These are phyloP conservation scores for Fusarium nanum DNA, from an alignment of 2,329 filamentous ascomycete species.

Conservation along the genomic window DNA sequence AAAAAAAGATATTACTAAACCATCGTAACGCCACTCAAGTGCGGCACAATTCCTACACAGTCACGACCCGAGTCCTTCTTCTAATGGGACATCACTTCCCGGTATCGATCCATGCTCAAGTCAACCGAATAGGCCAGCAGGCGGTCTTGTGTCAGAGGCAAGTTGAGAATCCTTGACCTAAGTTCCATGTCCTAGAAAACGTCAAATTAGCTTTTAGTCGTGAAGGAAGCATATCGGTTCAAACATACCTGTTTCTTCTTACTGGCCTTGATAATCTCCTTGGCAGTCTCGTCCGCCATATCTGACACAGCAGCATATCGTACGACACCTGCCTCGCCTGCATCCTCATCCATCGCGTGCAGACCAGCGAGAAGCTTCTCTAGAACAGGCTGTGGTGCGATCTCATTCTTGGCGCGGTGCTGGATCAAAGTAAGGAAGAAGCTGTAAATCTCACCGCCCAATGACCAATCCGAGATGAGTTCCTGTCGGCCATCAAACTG, in stretches of 20 bases:
- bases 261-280: slow-evolving; percentile 67
- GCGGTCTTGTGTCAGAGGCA: slow-evolving; percentile 79
- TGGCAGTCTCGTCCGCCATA: slow-evolving; percentile 80
- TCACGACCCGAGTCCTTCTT: slow-evolving; percentile 8
- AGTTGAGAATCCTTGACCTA: slow-evolving; percentile 60
- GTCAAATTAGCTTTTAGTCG: slow-evolving; percentile 34
- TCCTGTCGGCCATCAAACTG: slow-evolving; percentile 75
- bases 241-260: slow-evolving; percentile 68
- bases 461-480: slow-evolving; percentile 77
- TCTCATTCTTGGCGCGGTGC: slow-evolving; percentile 55
- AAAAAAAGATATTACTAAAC: slow-evolving; percentile 28
- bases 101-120: slow-evolving; percentile 76
- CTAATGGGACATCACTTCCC: slow-evolving; percentile 67
- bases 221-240: not conserved
- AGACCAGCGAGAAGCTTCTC: slow-evolving; percentile 68
- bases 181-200: slow-evolving; percentile 51
- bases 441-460: slow-evolving; percentile 83
- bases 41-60: slow-evolving; percentile 20
- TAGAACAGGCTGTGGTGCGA: slow-evolving; percentile 59
- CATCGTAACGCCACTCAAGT: slow-evolving; percentile 33
- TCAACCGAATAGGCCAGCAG: slow-evolving; percentile 77
- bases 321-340: slow-evolving; percentile 63
- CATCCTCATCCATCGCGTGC: slow-evolving; percentile 63
- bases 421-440: slow-evolving; percentile 67
- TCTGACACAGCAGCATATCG: slow-evolving; percentile 78